Evolutionary conservation across 2,329 filamentous ascomycete genomes (phyloP).

Genomic region (Tympanopsis confertula): DNA sequence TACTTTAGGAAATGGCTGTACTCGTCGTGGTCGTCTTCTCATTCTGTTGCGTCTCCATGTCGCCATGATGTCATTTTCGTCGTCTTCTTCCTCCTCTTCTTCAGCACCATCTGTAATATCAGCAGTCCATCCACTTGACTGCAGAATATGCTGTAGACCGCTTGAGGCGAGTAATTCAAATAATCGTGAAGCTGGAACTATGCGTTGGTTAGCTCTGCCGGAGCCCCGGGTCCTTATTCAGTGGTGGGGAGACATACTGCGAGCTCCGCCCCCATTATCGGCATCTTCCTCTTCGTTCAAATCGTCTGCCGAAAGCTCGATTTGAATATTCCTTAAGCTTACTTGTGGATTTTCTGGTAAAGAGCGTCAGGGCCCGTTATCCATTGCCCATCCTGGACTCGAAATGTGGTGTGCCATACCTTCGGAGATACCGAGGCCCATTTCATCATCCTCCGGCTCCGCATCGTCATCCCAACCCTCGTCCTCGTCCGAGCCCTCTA

Average conservation of each 20-base stretch:
- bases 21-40: not conserved
- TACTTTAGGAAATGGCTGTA: not conserved
- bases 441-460: too few species aligned
- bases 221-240: not conserved
- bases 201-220: too few species aligned
- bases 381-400: too few species aligned
- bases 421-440: too few species aligned
- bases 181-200: not conserved
- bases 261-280: not conserved
- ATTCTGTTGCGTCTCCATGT: too few species aligned
- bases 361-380: too few species aligned
- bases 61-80: not conserved
- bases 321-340: not conserved
- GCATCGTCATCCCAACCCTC: too few species aligned
- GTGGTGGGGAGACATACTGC: not conserved
- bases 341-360: not conserved
- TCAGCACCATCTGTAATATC: not conserved
- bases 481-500: too few species aligned
- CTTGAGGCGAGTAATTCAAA: not conserved
- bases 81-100: not conserved
- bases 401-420: too few species aligned
- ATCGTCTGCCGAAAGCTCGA: not conserved
- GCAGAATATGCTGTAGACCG: not conserved
- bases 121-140: not conserved
- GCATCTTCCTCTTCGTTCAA: not conserved